phyloP scores from a whole-genome alignment of 768 basidiomycete genomes.

The Harrya chromipes region DNA sequence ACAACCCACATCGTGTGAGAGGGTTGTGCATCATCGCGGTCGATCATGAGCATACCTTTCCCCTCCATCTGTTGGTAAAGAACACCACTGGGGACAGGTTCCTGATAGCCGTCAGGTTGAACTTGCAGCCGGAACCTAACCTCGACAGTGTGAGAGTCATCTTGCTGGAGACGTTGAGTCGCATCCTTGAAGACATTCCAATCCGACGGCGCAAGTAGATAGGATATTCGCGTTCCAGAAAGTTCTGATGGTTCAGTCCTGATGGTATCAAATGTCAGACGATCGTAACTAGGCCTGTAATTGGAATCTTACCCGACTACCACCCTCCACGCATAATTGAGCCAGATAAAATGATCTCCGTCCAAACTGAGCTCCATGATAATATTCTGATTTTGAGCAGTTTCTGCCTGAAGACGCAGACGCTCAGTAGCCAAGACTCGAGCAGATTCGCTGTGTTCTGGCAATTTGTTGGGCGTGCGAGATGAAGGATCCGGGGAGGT shows the following conservation, averaged over 20 bases:
- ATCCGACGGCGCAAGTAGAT: conserved; percentile 75
- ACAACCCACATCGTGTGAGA: conserved; percentile 99
- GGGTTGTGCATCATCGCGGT: conserved; percentile 81
- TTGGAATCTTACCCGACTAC: conserved; percentile 73
- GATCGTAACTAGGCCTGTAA: neutral
- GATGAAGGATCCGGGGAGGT: conserved; percentile 36
- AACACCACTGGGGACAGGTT: conserved; percentile 46
- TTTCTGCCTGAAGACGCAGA: conserved; percentile 85
- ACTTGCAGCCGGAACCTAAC: conserved; percentile 85
- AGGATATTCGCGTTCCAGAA: conserved; percentile 76
- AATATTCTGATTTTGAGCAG: conserved; percentile 93
- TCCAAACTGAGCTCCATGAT: conserved; percentile 93
- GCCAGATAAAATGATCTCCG: conserved; percentile 92
- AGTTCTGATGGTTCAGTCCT: conserved; percentile 84
- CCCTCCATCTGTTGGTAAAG: conserved; percentile 91
- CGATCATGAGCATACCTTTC: conserved; percentile 98
- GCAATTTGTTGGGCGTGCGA: conserved; percentile 43
- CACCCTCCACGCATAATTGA: conserved; percentile 93
- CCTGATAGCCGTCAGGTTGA: conserved; percentile 54
- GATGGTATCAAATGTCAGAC: conserved; percentile 15
- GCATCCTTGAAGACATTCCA: conserved; percentile 84
- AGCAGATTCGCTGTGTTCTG: conserved; percentile 68
- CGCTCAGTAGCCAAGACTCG: conserved; percentile 87
- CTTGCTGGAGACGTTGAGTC: conserved; percentile 77
- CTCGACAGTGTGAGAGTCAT: conserved; percentile 93